These are phyloP conservation scores for Cutaneotrichosporon dermatis DNA, from an alignment of 1,284 basidiomycete species.

Conservation along the genomic window DNA sequence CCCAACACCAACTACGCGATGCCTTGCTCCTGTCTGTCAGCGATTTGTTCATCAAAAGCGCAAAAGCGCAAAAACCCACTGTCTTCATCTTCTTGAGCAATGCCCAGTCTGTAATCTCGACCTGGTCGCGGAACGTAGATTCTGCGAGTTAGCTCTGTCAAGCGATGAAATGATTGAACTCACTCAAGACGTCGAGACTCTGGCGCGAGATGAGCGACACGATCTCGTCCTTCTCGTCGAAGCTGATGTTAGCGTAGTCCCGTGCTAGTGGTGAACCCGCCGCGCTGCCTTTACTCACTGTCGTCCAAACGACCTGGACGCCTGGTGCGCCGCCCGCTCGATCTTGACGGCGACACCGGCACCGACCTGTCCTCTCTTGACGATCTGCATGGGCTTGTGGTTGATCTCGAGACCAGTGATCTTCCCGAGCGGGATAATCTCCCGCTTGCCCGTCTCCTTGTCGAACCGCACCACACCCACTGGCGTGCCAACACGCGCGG, in stretches of 20 bases:
- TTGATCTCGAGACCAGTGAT: conserved; percentile 95
- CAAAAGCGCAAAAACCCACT: too few species aligned
- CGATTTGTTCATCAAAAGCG: too few species aligned
- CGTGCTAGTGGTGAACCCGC: background rate
- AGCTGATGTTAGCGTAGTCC: conserved; percentile 44
- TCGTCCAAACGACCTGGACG: conserved; percentile 82
- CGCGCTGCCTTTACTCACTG: conserved; percentile 33
- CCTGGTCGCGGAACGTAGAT: conserved; percentile 83
- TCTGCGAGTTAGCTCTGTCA: conserved; percentile 39
- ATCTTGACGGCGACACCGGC: conserved; percentile 96
- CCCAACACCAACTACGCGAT: background rate
- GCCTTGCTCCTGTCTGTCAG: conserved; percentile 47
- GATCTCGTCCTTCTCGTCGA: conserved; percentile 94
- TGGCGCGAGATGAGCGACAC: conserved; percentile 84
- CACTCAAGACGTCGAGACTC: conserved; percentile 74
- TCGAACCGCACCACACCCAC: conserved; percentile 91
- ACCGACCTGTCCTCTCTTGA: conserved; percentile 89
- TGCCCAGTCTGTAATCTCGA: conserved; percentile 87
- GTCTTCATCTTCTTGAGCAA: conserved; percentile 89
- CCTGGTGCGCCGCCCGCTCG: conserved; percentile 93
- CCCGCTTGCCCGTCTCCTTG: conserved; percentile 73
- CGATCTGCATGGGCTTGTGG: conserved; percentile 72
- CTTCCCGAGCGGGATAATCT: conserved; percentile 87
- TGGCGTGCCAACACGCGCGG: conserved; percentile 88
- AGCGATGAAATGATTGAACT: conserved; percentile 10